Evolutionary conservation across 345 rosid genomes (phyloP), one percentile per base, ranked within the genome.

Genomic region (Boechera divaricarpa): DNA sequence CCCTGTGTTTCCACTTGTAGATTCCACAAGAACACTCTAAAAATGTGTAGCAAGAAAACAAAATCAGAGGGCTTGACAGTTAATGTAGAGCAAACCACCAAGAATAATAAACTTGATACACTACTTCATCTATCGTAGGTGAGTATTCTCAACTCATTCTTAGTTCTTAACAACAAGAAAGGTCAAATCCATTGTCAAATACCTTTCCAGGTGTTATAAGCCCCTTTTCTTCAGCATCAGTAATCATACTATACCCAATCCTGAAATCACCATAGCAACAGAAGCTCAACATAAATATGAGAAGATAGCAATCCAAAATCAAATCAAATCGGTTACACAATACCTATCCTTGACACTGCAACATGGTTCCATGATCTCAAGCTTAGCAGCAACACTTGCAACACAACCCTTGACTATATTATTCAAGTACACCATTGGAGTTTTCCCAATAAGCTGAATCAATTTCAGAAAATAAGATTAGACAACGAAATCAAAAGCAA

Each of bases 361-460:
- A 57, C 91, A 83, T 39, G 99, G 98, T 76, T 91, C 97, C 96
- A 95, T 85, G 73, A 82, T 88, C 80, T 95, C 99, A 70, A 95
- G 97, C 87, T 95, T 95, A 72, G 96, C 99, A 56, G 99, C 98
- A 76, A 95, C 81, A 38, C 82, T 89, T 51, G 96, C 96, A 6
- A 83, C 94, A 67, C 87, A 91, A 5, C 94, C 98, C 63, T 91
- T 94, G 39, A 91, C 86, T 44, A 92, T 82, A 28, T 85, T 91
- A 74, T 95, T 92, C 82, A 95, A 90, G 85, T 91, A 95, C 49
- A 95, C 97, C 98, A 95, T 89, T 2, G 97, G 98, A 42, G 99
- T 92, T 72, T 88, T 95, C 63, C 98, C 98, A 71, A 92, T 92
- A 63, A 95, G 89, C 98, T 92, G 82, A 42, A 26, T 57, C 73